phyloP scores from a whole-genome alignment of 208 protist genomes.

The Trypanosoma melophagium region DNA sequence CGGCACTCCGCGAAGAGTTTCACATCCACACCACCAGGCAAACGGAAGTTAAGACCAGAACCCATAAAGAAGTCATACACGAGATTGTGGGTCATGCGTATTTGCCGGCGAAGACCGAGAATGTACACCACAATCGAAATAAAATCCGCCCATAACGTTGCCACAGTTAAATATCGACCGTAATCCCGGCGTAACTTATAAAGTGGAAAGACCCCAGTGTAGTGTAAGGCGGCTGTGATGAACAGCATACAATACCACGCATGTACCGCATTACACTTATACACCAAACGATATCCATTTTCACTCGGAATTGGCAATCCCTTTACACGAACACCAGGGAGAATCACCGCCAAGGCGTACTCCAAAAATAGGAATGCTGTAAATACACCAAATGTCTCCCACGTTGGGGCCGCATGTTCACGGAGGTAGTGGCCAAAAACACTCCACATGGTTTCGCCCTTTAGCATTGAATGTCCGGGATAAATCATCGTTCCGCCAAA shows the following conservation, averaged over 20 bases:
- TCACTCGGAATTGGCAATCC: constrained; percentile 84
- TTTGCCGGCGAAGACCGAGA: constrained; percentile 44
- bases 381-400: constrained; percentile 50
- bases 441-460: constrained; percentile 48
- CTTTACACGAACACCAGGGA: constrained; percentile 79
- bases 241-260: constrained; percentile 86
- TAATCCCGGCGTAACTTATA: constrained; percentile 64
- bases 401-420: constrained; percentile 49
- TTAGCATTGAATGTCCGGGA: constrained; percentile 67
- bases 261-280: constrained; percentile 88
- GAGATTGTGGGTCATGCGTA: constrained; percentile 88
- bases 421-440: constrained; percentile 56
- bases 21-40: constrained; percentile 91
- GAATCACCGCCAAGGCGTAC: constrained; percentile 69
- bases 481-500: constrained; percentile 86
- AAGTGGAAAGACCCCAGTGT: constrained; percentile 64
- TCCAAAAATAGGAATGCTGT: constrained; percentile 74
- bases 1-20: constrained; percentile 94
- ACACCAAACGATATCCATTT: constrained; percentile 77
- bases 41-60: constrained; percentile 79
- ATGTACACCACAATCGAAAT: constrained; percentile 79
- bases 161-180: constrained; percentile 71
- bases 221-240: constrained; percentile 61
- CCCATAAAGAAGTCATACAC: constrained; percentile 97
- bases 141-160: constrained; percentile 79